Conservation (phyloP, 2,329 filamentous ascomycete genomes). For the Monilinia vaccinii-corymbosi region DNA sequence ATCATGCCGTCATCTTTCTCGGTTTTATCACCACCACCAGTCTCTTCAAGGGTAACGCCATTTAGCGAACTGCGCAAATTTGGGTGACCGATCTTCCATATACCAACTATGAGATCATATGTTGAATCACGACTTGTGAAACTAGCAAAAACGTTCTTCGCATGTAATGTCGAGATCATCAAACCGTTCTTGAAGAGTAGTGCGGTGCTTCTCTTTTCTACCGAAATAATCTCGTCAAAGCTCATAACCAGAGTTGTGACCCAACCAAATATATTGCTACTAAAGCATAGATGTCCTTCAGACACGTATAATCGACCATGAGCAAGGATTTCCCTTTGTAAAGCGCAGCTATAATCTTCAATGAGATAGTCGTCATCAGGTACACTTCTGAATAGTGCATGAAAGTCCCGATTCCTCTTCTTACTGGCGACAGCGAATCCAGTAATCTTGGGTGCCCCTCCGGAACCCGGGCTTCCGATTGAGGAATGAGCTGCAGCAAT, state of each 20-base stretch:
- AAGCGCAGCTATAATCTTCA: slow-evolving; percentile 93
- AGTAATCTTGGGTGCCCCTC: slow-evolving; percentile 67
- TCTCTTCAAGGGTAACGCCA: slow-evolving; percentile 72
- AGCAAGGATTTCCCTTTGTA: slow-evolving; percentile 90
- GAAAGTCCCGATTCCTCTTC: slow-evolving; percentile 93
- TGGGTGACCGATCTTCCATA: slow-evolving; percentile 96
- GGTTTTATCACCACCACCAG: slow-evolving; percentile 78
- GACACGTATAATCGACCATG: slow-evolving; percentile 94
- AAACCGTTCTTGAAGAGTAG: slow-evolving; percentile 95
- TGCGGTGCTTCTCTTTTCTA: slow-evolving; percentile 94
- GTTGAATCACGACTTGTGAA: slow-evolving; percentile 91
- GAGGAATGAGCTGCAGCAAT: slow-evolving; percentile 63
- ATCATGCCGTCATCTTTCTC: slow-evolving; percentile 57
- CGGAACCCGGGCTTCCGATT: slow-evolving; percentile 51
- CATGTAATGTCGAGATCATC: slow-evolving; percentile 91
- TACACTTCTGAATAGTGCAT: slow-evolving; percentile 87
- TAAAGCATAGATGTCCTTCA: slow-evolving; percentile 95
- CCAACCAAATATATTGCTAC: slow-evolving; percentile 98
- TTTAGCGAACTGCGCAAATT: slow-evolving; percentile 86
- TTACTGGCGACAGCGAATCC: slow-evolving; percentile 95
- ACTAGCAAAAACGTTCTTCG: slow-evolving; percentile 91
- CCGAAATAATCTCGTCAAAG: slow-evolving; percentile 93
- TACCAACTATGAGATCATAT: slow-evolving; percentile 93
- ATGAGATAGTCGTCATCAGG: slow-evolving; percentile 97
- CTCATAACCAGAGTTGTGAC: slow-evolving; percentile 95